Evolutionary conservation across 2,329 filamentous ascomycete species (phyloP).

Genomic region (Claviceps fusiformis): DNA sequence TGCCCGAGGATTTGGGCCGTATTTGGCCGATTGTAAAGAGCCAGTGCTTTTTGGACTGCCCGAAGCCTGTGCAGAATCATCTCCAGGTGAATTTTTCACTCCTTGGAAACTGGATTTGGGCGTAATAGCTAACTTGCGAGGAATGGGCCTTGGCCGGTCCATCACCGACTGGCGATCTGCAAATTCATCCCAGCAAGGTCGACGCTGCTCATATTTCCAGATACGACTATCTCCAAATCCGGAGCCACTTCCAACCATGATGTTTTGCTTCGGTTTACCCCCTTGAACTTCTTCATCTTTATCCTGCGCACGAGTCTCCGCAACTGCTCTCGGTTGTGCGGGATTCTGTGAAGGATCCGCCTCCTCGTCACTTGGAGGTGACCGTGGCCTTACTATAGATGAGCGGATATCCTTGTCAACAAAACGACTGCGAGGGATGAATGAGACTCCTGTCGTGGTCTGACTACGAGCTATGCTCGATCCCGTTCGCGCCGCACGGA

Average conservation of each 20-base stretch:
- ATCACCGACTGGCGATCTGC: conserved; percentile 27
- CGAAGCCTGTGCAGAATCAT: neutral
- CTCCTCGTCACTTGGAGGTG: conserved; percentile 8
- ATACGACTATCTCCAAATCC: conserved; percentile 32
- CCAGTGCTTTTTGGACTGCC: neutral
- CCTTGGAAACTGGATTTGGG: neutral
- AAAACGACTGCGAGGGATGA: conserved; percentile 18
- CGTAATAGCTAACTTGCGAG: conserved; percentile 23
- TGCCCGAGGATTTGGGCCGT: neutral
- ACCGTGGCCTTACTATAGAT: conserved; percentile 15
- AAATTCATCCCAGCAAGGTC: neutral
- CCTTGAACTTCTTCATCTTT: conserved; percentile 17
- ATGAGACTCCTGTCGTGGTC: too few relatives aligned
- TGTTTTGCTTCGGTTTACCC: conserved; percentile 22
- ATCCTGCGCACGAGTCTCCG: conserved; percentile 29
- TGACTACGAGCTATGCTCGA: neutral
- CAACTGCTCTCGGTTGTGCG: conserved; percentile 30
- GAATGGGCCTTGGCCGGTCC: conserved; percentile 42
- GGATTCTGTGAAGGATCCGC: conserved; percentile 18
- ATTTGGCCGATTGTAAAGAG: too few relatives aligned
- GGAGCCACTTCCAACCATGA: conserved; percentile 45
- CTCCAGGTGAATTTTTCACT: neutral
- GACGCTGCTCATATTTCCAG: conserved; percentile 3
- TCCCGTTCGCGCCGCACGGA: neutral
- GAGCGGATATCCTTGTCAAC: conserved; percentile 19